These are phyloP conservation scores for Fusarium nygamai DNA, from an alignment of 2,329 filamentous ascomycete genomes.

Conservation along the genomic window DNA sequence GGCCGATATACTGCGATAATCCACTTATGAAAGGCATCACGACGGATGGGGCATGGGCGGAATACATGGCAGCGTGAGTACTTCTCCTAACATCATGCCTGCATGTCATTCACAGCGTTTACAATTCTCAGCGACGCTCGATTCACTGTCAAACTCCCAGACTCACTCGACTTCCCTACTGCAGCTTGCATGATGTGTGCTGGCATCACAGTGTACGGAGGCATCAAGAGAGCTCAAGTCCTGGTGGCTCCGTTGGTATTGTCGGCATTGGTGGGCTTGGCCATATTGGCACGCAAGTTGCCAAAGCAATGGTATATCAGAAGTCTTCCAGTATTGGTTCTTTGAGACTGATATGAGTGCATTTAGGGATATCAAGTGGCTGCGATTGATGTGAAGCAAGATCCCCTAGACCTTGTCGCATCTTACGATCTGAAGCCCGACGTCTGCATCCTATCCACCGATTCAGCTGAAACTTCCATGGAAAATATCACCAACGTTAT, in stretches of 20 bases:
- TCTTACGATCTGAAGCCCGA: conserved; percentile 2
- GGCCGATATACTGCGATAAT: background rate
- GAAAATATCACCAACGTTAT: background rate
- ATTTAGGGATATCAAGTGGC: conserved; percentile 1
- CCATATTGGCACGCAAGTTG: background rate
- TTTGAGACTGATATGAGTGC: background rate
- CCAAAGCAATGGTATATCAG: conserved; percentile 1
- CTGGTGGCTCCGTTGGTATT: conserved; percentile 3
- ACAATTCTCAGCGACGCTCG: background rate
- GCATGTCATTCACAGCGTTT: background rate
- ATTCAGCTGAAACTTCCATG: background rate
- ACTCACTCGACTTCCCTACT: background rate
- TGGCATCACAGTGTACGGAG: background rate
- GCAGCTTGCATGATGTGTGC: conserved; percentile 13
- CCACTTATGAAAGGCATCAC: conserved; percentile 2
- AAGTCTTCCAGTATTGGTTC: accelerated
- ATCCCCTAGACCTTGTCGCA: background rate
- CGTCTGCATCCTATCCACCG: background rate
- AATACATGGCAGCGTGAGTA: conserved; percentile 10
- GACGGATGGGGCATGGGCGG: background rate
- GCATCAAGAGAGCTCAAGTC: background rate
- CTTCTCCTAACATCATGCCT: background rate
- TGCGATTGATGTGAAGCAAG: conserved; percentile 1
- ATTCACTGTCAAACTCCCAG: background rate
- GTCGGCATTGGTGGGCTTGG: conserved; percentile 2